Evolutionary conservation across 2,329 filamentous ascomycete species (phyloP), one percentile per base, ranked within the genome.

Genomic region (Apiospora pterosperma): DNA sequence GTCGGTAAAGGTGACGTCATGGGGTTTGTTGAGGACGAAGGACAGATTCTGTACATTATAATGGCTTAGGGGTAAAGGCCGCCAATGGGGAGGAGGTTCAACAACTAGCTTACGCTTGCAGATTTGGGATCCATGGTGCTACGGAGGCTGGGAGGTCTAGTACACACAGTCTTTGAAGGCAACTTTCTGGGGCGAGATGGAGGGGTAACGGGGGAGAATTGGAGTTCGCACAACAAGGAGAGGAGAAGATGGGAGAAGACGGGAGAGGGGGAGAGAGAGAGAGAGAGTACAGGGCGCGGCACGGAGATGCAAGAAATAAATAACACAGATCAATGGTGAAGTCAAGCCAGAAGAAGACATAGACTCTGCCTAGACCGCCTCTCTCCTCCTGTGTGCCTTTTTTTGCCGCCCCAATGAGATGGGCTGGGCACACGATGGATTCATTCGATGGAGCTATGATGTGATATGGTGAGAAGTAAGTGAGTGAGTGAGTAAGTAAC

Each of bases 1-100:
- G 75, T 95, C 89, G 79, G 90, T 88, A 79, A 89, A 96, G 68
- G 82, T 81, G 72, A 96, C 90, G 71, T 90, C 85, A 76, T 88
- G 84, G 66, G 89, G 84, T 71, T 91, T 90, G 79, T 94, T 88
- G 72, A 97, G 91, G 76, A 96, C 82, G 80, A 96, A 96, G 63
- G 92, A 96, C 70, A 90, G 87, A 78, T 96, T 96, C 91, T 92
- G 36, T 16, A 34, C 5, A 36, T 5, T 11, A 11, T 16, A n/a
- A 55, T 1, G 25, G 36, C 7, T 36, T 38, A 25, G 36, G 16
- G 3, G n/a, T n/a, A 25, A 11, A 12, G 28, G 42, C 14, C 2
- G 10, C 4, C 11, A 8, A 31, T 5, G 21, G 39, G 8, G 19
- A 39, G 25, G 34, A 42, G 16, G 61, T 55, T 59, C 39, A 31